Conservation (phyloP, 768 basidiomycete genomes). For the Auricularia sp. region DNA sequence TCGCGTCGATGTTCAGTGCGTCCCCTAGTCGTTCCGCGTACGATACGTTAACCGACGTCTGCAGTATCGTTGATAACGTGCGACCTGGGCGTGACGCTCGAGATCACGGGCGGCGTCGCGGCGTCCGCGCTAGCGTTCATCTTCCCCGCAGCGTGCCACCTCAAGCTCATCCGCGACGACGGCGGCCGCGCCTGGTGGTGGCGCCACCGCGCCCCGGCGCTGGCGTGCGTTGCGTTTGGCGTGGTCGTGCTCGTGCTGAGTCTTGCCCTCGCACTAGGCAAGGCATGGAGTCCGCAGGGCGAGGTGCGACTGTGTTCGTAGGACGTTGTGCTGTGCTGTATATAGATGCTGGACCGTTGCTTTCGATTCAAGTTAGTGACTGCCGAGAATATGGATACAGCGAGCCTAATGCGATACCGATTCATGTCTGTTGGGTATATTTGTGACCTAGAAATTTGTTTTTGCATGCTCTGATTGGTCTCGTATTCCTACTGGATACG, state of each 20-base stretch:
- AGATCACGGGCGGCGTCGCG: constrained; percentile 95
- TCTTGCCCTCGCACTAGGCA: constrained; percentile 63
- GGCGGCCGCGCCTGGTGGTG: constrained; percentile 41
- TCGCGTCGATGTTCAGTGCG: constrained; percentile 73
- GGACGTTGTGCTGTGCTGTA: constrained; percentile 2
- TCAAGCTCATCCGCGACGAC: constrained; percentile 53
- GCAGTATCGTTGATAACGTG: constrained; percentile 86
- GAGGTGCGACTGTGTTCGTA: constrained; percentile 64
- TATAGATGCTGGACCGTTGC: too few species aligned
- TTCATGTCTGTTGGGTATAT: too few species aligned
- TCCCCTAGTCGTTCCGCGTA: constrained; percentile 8
- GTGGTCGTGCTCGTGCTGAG: constrained; percentile 67
- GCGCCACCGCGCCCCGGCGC: constrained; percentile 65
- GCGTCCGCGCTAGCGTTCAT: constrained; percentile 90
- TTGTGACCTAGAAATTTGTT: too few species aligned
- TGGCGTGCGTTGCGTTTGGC: constrained; percentile 65
- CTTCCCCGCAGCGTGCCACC: constrained; percentile 80
- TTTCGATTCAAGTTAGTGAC: too few species aligned
- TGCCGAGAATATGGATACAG: too few species aligned
- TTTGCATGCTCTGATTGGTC: too few species aligned
- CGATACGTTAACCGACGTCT: not conserved
- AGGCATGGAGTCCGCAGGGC: constrained; percentile 68
- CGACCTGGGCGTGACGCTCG: constrained; percentile 95
- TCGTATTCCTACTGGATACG: too few species aligned
- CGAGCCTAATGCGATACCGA: too few species aligned